Evolutionary conservation across 2,329 filamentous ascomycete species (phyloP).

Genomic region (Volutella citrinella): DNA sequence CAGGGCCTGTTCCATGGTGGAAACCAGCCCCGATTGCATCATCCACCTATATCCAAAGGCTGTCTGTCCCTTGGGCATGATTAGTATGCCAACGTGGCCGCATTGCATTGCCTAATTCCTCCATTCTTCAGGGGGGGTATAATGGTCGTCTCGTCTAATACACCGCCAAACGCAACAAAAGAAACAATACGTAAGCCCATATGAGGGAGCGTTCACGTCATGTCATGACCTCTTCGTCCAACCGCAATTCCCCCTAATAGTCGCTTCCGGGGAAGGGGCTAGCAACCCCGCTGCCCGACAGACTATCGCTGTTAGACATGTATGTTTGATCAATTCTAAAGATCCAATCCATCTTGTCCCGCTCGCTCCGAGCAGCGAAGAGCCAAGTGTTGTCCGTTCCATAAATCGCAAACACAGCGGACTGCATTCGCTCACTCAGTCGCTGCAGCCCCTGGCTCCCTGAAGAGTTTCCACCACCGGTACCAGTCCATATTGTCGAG

Average conservation of each 20-base stretch:
- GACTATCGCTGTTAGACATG: slow-evolving; percentile 45
- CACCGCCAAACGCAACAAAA: slow-evolving; percentile 26
- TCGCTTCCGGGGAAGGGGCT: slow-evolving; percentile 33
- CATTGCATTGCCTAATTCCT: slow-evolving; percentile 14
- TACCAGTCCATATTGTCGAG: slow-evolving; percentile 54
- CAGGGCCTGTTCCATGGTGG: too few species aligned
- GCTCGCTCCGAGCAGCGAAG: slow-evolving; percentile 84
- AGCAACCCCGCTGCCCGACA: slow-evolving; percentile 33
- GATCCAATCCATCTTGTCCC: slow-evolving; percentile 97
- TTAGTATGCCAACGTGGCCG: too few species aligned
- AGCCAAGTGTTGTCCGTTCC: slow-evolving; percentile 93
- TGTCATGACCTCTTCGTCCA: slow-evolving; percentile 14
- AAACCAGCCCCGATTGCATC: too few species aligned
- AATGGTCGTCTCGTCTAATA: slow-evolving; percentile 29
- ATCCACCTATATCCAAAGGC: too few species aligned
- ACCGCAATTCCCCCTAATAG: slow-evolving; percentile 16
- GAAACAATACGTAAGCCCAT: slow-evolving; percentile 21
- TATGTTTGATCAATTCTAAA: slow-evolving; percentile 85
- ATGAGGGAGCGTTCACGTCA: slow-evolving; percentile 26
- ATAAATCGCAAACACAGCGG: slow-evolving; percentile 90
- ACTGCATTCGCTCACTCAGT: slow-evolving; percentile 57
- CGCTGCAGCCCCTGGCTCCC: slow-evolving; percentile 43
- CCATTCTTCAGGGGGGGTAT: slow-evolving; percentile 26
- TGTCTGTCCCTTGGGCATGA: too few species aligned
- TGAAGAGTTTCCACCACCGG: slow-evolving; percentile 29